phyloP scores from a whole-genome alignment of 2,329 filamentous ascomycete species.

The Aspergillus vadensis region DNA sequence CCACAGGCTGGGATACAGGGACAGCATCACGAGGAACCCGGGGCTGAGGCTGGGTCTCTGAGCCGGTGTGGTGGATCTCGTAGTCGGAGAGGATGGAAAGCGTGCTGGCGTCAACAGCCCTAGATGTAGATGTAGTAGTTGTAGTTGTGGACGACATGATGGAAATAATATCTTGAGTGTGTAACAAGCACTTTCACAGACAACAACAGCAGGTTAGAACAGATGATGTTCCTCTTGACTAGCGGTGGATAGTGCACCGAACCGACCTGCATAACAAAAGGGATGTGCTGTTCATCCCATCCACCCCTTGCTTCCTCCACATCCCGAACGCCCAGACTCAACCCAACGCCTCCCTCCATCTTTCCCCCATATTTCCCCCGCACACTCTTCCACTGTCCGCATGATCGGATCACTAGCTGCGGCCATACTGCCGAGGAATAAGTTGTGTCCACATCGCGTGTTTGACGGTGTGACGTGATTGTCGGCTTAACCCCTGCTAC shows the following conservation, averaged over 20 bases:
- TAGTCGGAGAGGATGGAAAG: conserved; percentile 31
- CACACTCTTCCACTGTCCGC: neutral
- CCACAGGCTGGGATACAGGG: conserved; percentile 13
- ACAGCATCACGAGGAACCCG: neutral
- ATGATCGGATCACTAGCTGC: neutral
- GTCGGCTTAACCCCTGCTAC: neutral
- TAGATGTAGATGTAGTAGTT: conserved; percentile 1
- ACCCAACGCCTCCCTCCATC: neutral
- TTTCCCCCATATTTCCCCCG: neutral
- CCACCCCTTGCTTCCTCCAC: conserved; percentile 22
- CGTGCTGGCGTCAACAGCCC: conserved; percentile 18
- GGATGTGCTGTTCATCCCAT: neutral
- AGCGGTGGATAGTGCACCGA: neutral
- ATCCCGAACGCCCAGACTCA: conserved; percentile 22
- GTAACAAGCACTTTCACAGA: neutral
- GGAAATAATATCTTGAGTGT: conserved; percentile 3
- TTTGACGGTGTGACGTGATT: neutral
- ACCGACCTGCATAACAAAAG: neutral
- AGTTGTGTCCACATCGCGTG: neutral
- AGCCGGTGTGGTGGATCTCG: conserved; percentile 30
- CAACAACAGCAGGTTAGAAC: conserved; percentile 1
- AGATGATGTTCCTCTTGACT: neutral
- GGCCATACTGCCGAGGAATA: neutral
- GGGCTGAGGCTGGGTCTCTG: neutral
- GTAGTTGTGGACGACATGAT: conserved; percentile 28